Evolutionary conservation across 2,329 filamentous ascomycete species (phyloP).

Genomic region (Botryosphaeria agaves): DNA sequence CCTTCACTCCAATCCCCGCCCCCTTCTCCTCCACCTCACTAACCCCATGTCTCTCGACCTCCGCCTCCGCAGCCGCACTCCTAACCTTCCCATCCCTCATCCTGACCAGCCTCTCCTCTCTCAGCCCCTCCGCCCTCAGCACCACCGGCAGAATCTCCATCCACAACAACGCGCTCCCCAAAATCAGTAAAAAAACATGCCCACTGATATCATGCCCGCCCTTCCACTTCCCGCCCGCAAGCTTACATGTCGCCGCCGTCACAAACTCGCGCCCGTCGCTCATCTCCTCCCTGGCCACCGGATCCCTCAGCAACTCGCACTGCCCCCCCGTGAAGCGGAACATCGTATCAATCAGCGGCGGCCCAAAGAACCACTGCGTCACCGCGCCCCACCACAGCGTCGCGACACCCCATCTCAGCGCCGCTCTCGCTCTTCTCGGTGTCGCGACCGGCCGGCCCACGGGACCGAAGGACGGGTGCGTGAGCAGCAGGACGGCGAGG

Average conservation of each 20-base stretch:
- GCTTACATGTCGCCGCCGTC: constrained; percentile 66
- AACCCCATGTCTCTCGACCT: constrained; percentile 17
- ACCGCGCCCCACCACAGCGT: constrained; percentile 70
- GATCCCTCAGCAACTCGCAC: constrained; percentile 45
- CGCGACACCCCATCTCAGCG: constrained; percentile 50
- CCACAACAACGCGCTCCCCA: constrained; percentile 65
- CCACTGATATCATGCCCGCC: constrained; percentile 96
- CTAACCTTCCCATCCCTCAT: constrained; percentile 47
- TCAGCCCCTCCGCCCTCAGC: constrained; percentile 25
- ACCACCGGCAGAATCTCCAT: constrained; percentile 58
- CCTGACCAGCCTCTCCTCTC: constrained; percentile 48
- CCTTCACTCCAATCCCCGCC: constrained; percentile 33
- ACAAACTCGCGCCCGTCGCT: constrained; percentile 34
- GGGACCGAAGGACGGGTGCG: constrained; percentile 41
- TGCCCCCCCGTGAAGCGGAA: constrained; percentile 79
- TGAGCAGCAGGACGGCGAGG: constrained; percentile 51
- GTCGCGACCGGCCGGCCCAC: constrained; percentile 21
- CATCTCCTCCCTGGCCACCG: constrained; percentile 29
- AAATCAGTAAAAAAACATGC: constrained; percentile 80
- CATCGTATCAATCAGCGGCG: constrained; percentile 73
- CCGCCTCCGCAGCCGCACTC: constrained; percentile 23
- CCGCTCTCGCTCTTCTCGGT: constrained; percentile 37
- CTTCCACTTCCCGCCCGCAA: constrained; percentile 65
- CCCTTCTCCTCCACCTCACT: constrained; percentile 10
- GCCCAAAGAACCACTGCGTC: constrained; percentile 95